Evolutionary conservation across 140 eudicot genomes (phyloP), one percentile per base, ranked within the genome.

Genomic region (Stevia rebaudiana): DNA sequence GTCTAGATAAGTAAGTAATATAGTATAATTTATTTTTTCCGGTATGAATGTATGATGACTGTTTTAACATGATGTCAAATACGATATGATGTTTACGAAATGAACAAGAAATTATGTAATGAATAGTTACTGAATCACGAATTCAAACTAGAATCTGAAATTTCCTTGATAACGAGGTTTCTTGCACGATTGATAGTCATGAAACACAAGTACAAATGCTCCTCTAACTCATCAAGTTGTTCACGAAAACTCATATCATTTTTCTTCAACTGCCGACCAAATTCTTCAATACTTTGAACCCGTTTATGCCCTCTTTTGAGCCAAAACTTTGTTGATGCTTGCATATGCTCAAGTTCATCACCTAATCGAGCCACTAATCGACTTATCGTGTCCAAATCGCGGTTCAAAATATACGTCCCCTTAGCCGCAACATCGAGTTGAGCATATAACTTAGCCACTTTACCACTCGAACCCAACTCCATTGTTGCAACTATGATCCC

Each of bases 151-250:
- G 73, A 59, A 60, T 61, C 76, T 21, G 39, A 53, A 36, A 84
- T 71, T 62, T 85, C 90, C 52, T 83, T 85, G 22, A 79, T 39
- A 40, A 85, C 95, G 25, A 83, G 90, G 62, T 89, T 83, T 72
- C 95, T 82, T 30, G 96, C 85, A 70, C 94, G 78, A 65, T 88
- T 85, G 51, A 88, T 79, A 47, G 88, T 89, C 90, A 89, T 89
- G 77, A 85, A 85, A 63, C 97, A 83, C 36, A 89, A 63, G 63
- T 85, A 85, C 78, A 89, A 55, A 70, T 85, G 97, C 63, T 89
- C 95, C 84, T 89, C 97, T 33, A 89, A 62, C 76, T 89, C 97
- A 65, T 89, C 97, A 36, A 89, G 83, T 60, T 85, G 94, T 69
- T 81, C 83, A 46, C 82, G 61, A 46, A 85, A 89, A 81, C 76